These are phyloP conservation scores for Phyllosticta citriasiana DNA, from an alignment of 2,329 filamentous ascomycete genomes.

Conservation along the genomic window DNA sequence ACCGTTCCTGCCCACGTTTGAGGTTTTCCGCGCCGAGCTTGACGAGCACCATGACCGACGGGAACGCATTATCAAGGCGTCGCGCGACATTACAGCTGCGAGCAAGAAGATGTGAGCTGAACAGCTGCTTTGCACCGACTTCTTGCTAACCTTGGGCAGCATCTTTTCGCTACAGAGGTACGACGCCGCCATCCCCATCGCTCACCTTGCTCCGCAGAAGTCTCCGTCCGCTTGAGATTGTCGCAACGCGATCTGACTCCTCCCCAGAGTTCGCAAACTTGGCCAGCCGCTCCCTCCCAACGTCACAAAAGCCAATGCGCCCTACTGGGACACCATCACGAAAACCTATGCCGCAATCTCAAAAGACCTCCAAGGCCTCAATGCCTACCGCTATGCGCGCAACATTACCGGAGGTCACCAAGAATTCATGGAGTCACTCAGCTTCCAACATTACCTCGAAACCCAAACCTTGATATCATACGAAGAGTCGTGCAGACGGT, in stretches of 20 bases:
- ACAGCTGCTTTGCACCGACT: not conserved
- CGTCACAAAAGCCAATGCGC: conserved; percentile 60
- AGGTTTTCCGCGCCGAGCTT: conserved; percentile 72
- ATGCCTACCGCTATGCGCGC: conserved; percentile 70
- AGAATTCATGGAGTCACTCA: conserved; percentile 86
- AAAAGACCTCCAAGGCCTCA: conserved; percentile 65
- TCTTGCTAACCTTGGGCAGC: conserved; percentile 31
- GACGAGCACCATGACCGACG: conserved; percentile 91
- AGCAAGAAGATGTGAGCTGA: conserved; percentile 85
- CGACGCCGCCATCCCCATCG: not conserved
- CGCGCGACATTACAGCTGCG: conserved; percentile 80
- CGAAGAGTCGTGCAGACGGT: conserved; percentile 42
- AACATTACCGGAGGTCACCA: conserved; percentile 75
- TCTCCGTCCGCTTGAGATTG: no score
- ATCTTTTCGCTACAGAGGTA: conserved; percentile 80
- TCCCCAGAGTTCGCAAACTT: conserved; percentile 48
- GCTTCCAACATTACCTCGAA: conserved; percentile 79
- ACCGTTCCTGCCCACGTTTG: conserved; percentile 62
- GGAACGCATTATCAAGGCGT: conserved; percentile 82
- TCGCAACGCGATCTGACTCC: conserved; percentile 3
- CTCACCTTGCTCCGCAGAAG: not conserved
- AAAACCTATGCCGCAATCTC: conserved; percentile 58
- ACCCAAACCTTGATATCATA: conserved; percentile 64
- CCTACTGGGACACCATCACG: conserved; percentile 61
- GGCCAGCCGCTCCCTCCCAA: conserved; percentile 54